Evolutionary conservation across 306 rosid genomes (phyloP).

Genomic region (Dicorynia guianensis): DNA sequence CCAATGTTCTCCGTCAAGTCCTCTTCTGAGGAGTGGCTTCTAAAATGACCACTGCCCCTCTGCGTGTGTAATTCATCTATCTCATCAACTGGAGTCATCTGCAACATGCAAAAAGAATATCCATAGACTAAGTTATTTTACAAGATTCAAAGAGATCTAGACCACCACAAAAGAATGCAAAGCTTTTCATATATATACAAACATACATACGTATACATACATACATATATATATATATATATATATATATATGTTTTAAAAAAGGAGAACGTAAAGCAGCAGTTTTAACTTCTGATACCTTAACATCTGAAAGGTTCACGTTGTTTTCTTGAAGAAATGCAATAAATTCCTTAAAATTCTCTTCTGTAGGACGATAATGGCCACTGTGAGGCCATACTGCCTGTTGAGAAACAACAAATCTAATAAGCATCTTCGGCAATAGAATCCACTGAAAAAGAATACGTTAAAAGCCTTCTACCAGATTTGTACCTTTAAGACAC

Average conservation of each 20-base stretch:
- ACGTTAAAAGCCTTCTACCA: not conserved
- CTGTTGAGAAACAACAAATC: conserved; percentile 47
- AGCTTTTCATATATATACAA: too few species aligned
- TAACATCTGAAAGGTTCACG: conserved; percentile 62
- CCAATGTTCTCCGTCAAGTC: conserved; percentile 45
- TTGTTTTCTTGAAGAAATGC: conserved; percentile 67
- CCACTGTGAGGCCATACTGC: conserved; percentile 88
- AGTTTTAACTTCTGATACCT: conserved; percentile 48
- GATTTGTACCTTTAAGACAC: conserved; percentile 61
- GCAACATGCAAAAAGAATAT: conserved; percentile 38
- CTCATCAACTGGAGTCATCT: conserved; percentile 63
- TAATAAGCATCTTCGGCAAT: conserved; percentile 9
- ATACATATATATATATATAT: too few species aligned
- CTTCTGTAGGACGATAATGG: conserved; percentile 74
- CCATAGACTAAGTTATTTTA: conserved; percentile 18
- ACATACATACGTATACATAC: too few species aligned
- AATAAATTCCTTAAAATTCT: conserved; percentile 63
- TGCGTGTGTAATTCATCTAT: conserved; percentile 47
- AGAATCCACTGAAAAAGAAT: not conserved
- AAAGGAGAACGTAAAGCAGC: not conserved
- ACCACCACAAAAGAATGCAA: conserved; percentile 8
- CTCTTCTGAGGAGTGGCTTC: conserved; percentile 62
- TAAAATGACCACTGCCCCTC: conserved; percentile 49
- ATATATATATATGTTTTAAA: too few species aligned
- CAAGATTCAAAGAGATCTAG: not conserved